phyloP scores from a whole-genome alignment of 1,284 basidiomycete species.

The Coniophora puteana region DNA sequence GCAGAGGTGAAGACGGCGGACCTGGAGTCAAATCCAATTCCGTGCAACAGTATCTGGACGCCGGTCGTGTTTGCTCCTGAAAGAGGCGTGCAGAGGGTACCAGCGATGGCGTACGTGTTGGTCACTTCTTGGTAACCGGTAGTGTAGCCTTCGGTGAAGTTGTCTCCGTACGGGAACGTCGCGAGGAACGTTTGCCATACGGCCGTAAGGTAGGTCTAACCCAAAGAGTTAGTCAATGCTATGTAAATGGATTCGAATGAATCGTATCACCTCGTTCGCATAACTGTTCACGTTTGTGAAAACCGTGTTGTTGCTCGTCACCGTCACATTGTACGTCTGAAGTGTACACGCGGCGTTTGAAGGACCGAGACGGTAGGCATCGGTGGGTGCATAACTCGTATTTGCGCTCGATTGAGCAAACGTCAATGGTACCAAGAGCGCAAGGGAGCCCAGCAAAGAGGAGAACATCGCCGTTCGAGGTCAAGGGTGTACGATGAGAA shows the following conservation, averaged over 20 bases:
- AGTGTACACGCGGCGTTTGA: slow-evolving; percentile 14
- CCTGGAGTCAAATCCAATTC: slow-evolving; percentile 13
- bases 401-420: no score
- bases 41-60: slow-evolving; percentile 16
- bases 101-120: slow-evolving; percentile 12
- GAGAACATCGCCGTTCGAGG: no score
- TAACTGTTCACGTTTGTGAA: slow-evolving; percentile 11
- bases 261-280: slow-evolving; percentile 1
- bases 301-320: slow-evolving; percentile 14
- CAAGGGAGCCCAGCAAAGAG: no score
- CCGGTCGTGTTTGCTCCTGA: slow-evolving; percentile 5
- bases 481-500: no score
- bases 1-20: neutral
- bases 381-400: neutral
- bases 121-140: slow-evolving; percentile 6
- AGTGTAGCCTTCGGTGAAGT: slow-evolving; percentile 12
- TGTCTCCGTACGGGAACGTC: slow-evolving; percentile 4
- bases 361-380: slow-evolving; percentile 15
- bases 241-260: neutral
- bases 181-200: slow-evolving; percentile 4
- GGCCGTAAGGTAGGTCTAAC: slow-evolving; percentile 11
- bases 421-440: no score
- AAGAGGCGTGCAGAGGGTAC: slow-evolving; percentile 13
- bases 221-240: neutral
- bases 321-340: slow-evolving; percentile 10